These are phyloP conservation scores for Abortiporus biennis DNA, from an alignment of 1,284 basidiomycete genomes.

Conservation along the genomic window DNA sequence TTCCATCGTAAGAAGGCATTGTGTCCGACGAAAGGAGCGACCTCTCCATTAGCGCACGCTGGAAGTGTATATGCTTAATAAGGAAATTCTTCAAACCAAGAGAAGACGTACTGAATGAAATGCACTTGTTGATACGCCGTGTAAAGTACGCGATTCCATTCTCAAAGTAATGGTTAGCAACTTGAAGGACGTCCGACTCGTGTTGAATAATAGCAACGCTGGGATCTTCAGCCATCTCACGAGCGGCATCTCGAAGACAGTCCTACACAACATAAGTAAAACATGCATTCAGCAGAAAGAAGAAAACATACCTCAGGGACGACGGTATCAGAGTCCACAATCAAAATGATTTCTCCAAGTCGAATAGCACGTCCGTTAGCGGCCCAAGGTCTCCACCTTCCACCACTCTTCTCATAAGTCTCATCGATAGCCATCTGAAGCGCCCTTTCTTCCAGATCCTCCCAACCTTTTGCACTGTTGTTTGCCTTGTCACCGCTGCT, in stretches of 20 bases:
- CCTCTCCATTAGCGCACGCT: slow-evolving; percentile 45
- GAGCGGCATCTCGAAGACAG: slow-evolving; percentile 51
- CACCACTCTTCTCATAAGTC: slow-evolving; percentile 32
- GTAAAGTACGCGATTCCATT: slow-evolving; percentile 56
- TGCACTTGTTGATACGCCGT: slow-evolving; percentile 37
- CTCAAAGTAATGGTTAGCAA: slow-evolving; percentile 54
- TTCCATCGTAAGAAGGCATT: slow-evolving; percentile 56
- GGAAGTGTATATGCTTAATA: background rate
- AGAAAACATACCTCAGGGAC: slow-evolving; percentile 35
- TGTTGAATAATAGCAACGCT: slow-evolving; percentile 49
- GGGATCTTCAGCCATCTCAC: slow-evolving; percentile 48
- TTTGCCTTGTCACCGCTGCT: slow-evolving; percentile 16
- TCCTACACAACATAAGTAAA: slow-evolving; percentile 32
- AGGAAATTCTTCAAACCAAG: background rate
- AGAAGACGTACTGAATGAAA: slow-evolving; percentile 29
- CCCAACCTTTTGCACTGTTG: slow-evolving; percentile 13
- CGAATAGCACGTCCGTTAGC: slow-evolving; percentile 33
- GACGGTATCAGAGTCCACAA: slow-evolving; percentile 51
- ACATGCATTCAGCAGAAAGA: background rate
- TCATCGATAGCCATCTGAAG: slow-evolving; percentile 36
- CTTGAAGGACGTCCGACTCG: slow-evolving; percentile 47
- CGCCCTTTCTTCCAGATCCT: slow-evolving; percentile 33
- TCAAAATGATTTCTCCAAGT: slow-evolving; percentile 37
- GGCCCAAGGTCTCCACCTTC: slow-evolving; percentile 34
- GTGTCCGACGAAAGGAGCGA: slow-evolving; percentile 54